These are phyloP conservation scores for Trametes punicea DNA, from an alignment of 768 basidiomycete species.

Conservation along the genomic window DNA sequence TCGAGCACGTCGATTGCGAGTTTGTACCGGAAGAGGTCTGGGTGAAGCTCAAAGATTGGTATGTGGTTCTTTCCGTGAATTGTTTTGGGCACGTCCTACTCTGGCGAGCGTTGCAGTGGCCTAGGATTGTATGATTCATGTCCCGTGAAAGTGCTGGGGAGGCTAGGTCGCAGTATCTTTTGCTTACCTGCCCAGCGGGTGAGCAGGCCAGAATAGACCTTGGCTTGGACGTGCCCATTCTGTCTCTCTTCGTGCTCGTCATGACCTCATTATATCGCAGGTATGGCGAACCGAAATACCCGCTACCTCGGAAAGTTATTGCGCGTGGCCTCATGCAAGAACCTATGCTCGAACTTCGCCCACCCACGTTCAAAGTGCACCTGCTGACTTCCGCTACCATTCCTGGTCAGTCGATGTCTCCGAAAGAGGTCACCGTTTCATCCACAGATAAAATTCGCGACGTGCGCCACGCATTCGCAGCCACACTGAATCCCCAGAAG, in stretches of 20 bases:
- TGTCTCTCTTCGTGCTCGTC: neutral
- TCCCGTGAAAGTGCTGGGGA: no score
- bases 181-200: no score
- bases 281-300: slow-evolving; percentile 62
- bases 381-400: slow-evolving; percentile 8
- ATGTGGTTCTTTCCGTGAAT: slow-evolving; percentile 26
- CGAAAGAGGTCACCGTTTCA: slow-evolving; percentile 18
- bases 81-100: neutral
- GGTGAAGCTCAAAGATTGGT: slow-evolving; percentile 69
- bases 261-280: slow-evolving; percentile 35
- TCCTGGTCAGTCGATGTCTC: slow-evolving; percentile 3
- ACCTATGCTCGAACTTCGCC: slow-evolving; percentile 66
- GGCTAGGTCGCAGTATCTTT: no score
- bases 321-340: slow-evolving; percentile 49
- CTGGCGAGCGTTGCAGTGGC: no score
- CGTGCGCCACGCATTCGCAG: slow-evolving; percentile 15
- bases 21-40: slow-evolving; percentile 73
- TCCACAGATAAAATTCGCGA: slow-evolving; percentile 18
- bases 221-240: slow-evolving; percentile 1
- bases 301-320: slow-evolving; percentile 68
- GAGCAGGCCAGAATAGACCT: no score
- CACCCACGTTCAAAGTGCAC: slow-evolving; percentile 55
- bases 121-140: neutral
- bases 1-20: slow-evolving; percentile 69
- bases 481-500: slow-evolving; percentile 11